Evolutionary conservation across 768 basidiomycete genomes (phyloP).

Genomic region (Dioszegia crocea): DNA sequence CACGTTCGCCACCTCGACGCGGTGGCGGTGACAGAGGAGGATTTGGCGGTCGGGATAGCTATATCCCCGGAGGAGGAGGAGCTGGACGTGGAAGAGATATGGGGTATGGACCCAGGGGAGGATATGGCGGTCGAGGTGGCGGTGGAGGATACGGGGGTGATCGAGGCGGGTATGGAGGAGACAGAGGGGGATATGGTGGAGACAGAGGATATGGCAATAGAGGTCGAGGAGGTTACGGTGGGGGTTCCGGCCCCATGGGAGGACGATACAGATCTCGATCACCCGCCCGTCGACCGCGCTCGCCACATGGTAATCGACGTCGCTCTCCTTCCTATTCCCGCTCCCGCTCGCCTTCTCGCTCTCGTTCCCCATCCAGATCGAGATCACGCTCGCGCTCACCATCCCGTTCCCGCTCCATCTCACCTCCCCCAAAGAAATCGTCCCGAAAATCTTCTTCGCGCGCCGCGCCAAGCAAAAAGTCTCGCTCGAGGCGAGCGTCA

Average conservation of each 20-base stretch:
- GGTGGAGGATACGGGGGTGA: constrained; percentile 18
- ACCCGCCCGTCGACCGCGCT: neutral
- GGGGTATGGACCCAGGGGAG: constrained; percentile 18
- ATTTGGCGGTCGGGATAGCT: constrained; percentile 11
- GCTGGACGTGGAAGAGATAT: constrained; percentile 21
- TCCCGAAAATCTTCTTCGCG: neutral
- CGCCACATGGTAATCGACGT: neutral
- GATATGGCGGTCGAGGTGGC: constrained; percentile 16
- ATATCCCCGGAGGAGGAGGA: constrained; percentile 12
- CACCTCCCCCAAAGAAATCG: neutral
- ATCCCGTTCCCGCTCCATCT: constrained; percentile 8
- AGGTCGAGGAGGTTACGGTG: constrained; percentile 15
- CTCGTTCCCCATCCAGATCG: neutral
- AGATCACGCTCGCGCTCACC: neutral
- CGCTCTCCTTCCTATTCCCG: neutral
- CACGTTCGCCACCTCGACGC: constrained; percentile 16
- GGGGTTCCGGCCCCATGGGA: constrained; percentile 7
- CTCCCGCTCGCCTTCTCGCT: constrained; percentile 7
- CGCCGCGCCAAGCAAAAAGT: no score
- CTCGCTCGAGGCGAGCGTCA: no score
- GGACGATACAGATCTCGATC: constrained; percentile 14
- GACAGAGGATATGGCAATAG: constrained; percentile 11
- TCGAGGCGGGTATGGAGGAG: constrained; percentile 14
- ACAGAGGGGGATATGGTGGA: constrained; percentile 20
- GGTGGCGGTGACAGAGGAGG: constrained; percentile 11